Evolutionary conservation across 306 rosid species (phyloP), one percentile per base, ranked within the genome.

Genomic region (Vachellia pachyceras): DNA sequence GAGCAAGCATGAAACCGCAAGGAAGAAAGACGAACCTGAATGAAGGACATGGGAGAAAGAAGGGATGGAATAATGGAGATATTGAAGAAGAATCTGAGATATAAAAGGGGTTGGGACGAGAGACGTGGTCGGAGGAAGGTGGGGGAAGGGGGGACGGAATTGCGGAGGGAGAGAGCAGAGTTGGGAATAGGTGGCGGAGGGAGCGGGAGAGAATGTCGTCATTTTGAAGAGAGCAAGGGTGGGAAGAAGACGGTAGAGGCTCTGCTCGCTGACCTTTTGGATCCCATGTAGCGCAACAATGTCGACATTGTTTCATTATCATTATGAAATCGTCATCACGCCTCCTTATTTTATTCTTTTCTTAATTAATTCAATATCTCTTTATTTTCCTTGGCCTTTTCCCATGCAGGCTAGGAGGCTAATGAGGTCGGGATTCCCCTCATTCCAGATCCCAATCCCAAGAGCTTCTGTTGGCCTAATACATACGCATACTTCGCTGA

Each of bases 241-340:
- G 8, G 35, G n/a, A 37, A 18, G 39, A 7, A 60, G 77, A n/a
- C 10, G 69, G 14, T 35, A 17, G 75, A 45, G 44, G 23, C 35
- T 44, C 20, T 7, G 69, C 11, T 22, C 50, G 35, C 1, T 7
- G 57, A 72, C 87, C 44, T 85, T 85, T 83, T 39, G 80, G 57
- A 0, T 5, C n/a, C 10, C 25, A 60, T 85, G 85, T 76, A 83
- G 81, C 66, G 84, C 74, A 44, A 89, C 22, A 63, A 85, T 95
- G 99, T 95, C 99, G 97, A 95, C 99, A 93, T 82, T 69, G 76
- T 55, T 35, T 58, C 73, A 47, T 45, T 89, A 77, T 4, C 7
- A 10, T 8, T 47, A 5, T 18, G 23, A 46, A 46, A 46, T 11
- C 10, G 23, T 18, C n/a, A n/a, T n/a, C 58, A 42, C 12, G 44